These are phyloP conservation scores for Aotearoamyces nothofagi DNA, from an alignment of 2,329 filamentous ascomycete species.

Conservation along the genomic window DNA sequence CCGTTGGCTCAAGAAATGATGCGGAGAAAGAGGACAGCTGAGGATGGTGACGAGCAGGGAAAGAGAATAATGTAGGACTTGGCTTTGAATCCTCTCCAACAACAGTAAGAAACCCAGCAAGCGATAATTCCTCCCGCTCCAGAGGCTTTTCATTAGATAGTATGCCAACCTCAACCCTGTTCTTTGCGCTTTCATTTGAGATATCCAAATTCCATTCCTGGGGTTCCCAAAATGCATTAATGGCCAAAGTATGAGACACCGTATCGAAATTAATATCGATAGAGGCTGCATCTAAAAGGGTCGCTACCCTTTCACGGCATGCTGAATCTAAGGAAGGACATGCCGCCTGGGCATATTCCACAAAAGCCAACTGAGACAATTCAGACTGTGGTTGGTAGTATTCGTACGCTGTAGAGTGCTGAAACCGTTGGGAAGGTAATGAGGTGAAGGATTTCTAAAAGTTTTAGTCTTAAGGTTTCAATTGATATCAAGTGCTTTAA, in stretches of 20 bases:
- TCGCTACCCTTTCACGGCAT: constrained; percentile 33
- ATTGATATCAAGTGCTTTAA: not conserved
- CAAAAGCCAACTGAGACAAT: constrained; percentile 32
- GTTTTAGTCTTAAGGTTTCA: constrained; percentile 5
- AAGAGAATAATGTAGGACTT: constrained; percentile 67
- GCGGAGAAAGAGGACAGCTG: constrained; percentile 39
- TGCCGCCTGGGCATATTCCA: constrained; percentile 34
- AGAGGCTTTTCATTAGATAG: constrained; percentile 49
- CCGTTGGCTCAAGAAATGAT: constrained; percentile 54
- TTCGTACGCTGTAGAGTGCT: constrained; percentile 48
- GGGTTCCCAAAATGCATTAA: constrained; percentile 49
- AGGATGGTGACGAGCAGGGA: constrained; percentile 63
- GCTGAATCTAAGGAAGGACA: constrained; percentile 30
- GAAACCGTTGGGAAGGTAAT: constrained; percentile 43
- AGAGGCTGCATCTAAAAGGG: constrained; percentile 38
- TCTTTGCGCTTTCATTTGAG: constrained; percentile 18
- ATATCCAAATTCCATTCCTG: constrained; percentile 10
- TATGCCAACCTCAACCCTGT: constrained; percentile 68
- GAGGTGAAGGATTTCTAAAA: constrained; percentile 43
- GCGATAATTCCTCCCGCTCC: constrained; percentile 58
- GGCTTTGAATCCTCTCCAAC: constrained; percentile 60
- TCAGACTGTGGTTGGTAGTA: constrained; percentile 52
- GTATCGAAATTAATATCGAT: constrained; percentile 69
- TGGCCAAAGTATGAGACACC: constrained; percentile 45
- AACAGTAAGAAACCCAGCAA: constrained; percentile 66